Percentiles rank a stretch among this genome's conserved stretches.
These are phyloP conservation scores for Calocera viscosa DNA, from an alignment of 768 basidiomycete genomes.

Conservation along the genomic window DNA sequence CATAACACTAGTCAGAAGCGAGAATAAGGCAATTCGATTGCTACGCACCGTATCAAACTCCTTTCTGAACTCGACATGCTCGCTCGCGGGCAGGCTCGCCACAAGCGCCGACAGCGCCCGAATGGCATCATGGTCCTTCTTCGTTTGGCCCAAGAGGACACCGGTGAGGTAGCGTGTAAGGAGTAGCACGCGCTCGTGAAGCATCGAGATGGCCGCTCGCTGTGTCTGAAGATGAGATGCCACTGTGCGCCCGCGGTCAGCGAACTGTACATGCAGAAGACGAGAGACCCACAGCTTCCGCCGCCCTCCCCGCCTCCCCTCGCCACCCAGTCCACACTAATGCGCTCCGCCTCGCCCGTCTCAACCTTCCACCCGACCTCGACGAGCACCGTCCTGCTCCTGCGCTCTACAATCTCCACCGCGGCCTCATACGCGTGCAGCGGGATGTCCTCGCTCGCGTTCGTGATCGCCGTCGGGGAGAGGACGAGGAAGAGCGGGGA, in stretches of 20 bases:
- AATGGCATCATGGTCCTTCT: constrained; percentile 64
- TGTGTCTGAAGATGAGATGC: constrained; percentile 84
- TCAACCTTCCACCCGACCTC: constrained; percentile 81
- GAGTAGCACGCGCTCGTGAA: constrained; percentile 77
- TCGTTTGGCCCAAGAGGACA: constrained; percentile 60
- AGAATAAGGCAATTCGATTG: too few species aligned
- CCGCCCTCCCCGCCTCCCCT: constrained; percentile 64
- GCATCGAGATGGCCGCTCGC: constrained; percentile 90
- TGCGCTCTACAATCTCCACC: constrained; percentile 69
- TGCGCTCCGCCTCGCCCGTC: constrained; percentile 96
- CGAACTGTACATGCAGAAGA: not conserved
- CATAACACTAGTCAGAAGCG: constrained; percentile 2
- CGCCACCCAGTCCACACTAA: constrained; percentile 93
- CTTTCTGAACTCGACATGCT: constrained; percentile 66
- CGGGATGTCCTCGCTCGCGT: constrained; percentile 53
- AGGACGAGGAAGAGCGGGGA: constrained; percentile 76
- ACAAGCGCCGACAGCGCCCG: constrained; percentile 77
- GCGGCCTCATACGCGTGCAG: constrained; percentile 90
- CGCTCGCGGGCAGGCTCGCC: constrained; percentile 76
- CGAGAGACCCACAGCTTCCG: constrained; percentile 52
- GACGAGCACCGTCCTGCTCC: constrained; percentile 65
- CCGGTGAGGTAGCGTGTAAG: constrained; percentile 77
- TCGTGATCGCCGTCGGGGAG: constrained; percentile 33
- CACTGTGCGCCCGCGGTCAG: constrained; percentile 38
- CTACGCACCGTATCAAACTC: constrained; percentile 84